phyloP scores from a whole-genome alignment of 2,329 filamentous ascomycete genomes.

The Pseudogymnoascus sp. region DNA sequence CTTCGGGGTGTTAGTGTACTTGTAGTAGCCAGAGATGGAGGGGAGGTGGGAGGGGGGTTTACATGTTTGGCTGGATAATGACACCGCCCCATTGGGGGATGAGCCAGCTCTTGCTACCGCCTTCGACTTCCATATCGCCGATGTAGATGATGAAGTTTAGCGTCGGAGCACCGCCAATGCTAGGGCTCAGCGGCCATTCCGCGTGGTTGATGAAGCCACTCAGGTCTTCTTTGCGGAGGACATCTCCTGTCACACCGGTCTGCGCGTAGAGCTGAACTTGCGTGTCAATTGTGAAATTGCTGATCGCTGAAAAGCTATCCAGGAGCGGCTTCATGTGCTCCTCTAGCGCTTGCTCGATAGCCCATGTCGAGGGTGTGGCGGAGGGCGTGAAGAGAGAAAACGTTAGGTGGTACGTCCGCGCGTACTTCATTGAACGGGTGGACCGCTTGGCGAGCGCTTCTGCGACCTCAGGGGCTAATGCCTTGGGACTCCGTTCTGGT shows the following conservation, averaged over 20 bases:
- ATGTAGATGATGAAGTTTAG: slow-evolving; percentile 95
- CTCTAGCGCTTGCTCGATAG: slow-evolving; percentile 72
- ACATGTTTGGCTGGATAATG: slow-evolving; percentile 49
- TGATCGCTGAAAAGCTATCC: slow-evolving; percentile 69
- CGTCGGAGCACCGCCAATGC: slow-evolving; percentile 85
- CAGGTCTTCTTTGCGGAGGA: slow-evolving; percentile 75
- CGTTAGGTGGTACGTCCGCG: slow-evolving; percentile 87
- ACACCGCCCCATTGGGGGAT: slow-evolving; percentile 92
- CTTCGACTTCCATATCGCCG: slow-evolving; percentile 45
- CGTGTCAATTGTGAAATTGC: slow-evolving; percentile 92
- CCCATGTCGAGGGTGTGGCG: slow-evolving; percentile 75
- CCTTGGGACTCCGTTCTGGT: slow-evolving; percentile 38
- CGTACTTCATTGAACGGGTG: slow-evolving; percentile 80
- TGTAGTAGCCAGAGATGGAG: no score
- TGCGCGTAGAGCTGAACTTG: slow-evolving; percentile 92
- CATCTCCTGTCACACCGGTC: slow-evolving; percentile 45
- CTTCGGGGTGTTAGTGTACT: slow-evolving; percentile 33
- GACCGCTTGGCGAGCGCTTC: slow-evolving; percentile 60
- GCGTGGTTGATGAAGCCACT: slow-evolving; percentile 95
- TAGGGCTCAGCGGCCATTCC: slow-evolving; percentile 92
- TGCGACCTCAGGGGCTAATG: slow-evolving; percentile 41
- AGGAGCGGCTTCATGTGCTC: slow-evolving; percentile 78
- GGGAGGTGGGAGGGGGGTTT: slow-evolving; percentile 57
- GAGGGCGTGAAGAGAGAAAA: slow-evolving; percentile 89
- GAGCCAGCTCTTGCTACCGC: slow-evolving; percentile 63